A percentile compares a stretch with the other conserved stretches of the same genome.
phyloP scores from a whole-genome alignment of 1,139 yeast genomes.

The Pichia sp. region DNA sequence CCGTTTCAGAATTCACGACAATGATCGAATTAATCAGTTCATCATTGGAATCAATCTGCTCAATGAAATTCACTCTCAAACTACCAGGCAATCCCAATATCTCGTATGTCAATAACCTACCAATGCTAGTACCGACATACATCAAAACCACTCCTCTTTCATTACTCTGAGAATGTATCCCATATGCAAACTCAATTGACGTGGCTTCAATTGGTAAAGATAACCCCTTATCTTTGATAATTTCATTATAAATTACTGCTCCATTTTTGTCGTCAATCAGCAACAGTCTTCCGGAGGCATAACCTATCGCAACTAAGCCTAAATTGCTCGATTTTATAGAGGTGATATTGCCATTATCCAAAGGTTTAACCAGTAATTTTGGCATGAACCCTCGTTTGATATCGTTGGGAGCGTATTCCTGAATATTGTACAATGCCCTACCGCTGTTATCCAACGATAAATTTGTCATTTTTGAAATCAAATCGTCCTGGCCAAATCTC shows the following conservation, averaged over 20 bases:
- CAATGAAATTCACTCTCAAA: slow-evolving; percentile 52
- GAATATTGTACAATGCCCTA: slow-evolving; percentile 27
- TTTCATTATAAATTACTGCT: slow-evolving; percentile 54
- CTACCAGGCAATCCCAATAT: slow-evolving; percentile 66
- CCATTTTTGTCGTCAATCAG: slow-evolving; percentile 86
- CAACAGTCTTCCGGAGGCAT: slow-evolving; percentile 63
- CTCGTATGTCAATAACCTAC: slow-evolving; percentile 63
- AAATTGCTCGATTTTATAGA: slow-evolving; percentile 62
- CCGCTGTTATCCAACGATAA: slow-evolving; percentile 27
- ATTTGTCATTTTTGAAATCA: slow-evolving; percentile 20
- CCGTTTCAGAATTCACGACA: slow-evolving; percentile 50
- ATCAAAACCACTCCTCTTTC: slow-evolving; percentile 64
- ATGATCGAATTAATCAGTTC: slow-evolving; percentile 47
- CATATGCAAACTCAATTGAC: slow-evolving; percentile 62
- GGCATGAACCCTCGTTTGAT: slow-evolving; percentile 68
- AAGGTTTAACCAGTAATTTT: slow-evolving; percentile 40
- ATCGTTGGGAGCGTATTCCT: slow-evolving; percentile 34
- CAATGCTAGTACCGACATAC: slow-evolving; percentile 72
- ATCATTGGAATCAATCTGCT: slow-evolving; percentile 38
- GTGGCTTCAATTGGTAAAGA: slow-evolving; percentile 38
- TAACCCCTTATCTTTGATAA: slow-evolving; percentile 32
- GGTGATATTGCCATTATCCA: slow-evolving; percentile 42
- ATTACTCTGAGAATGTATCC: slow-evolving; percentile 41
- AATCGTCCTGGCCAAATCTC: slow-evolving; percentile 28
- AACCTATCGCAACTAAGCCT: slow-evolving; percentile 83